Evolutionary conservation across 1,284 basidiomycete genomes (phyloP).

Genomic region (Pterulicium gracile): DNA sequence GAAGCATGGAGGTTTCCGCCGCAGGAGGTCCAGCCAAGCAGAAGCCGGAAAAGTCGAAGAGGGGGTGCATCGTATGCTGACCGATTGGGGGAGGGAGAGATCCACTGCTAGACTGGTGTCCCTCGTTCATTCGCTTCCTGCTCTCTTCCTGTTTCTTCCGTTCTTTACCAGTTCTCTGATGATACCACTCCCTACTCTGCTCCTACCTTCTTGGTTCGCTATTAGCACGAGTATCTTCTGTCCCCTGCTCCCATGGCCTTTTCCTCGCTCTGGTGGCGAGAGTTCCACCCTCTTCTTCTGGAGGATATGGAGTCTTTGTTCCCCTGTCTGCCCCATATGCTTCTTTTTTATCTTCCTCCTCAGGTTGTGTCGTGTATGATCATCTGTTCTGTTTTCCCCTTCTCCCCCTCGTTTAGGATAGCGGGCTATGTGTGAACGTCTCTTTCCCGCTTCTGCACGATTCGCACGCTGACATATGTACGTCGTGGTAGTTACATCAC

Average conservation of each 20-base stretch:
- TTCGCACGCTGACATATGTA: too few species aligned
- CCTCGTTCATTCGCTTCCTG: constrained; percentile 51
- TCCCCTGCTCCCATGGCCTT: constrained; percentile 12
- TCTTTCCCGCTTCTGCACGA: too few species aligned
- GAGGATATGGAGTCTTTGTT: constrained; percentile 15
- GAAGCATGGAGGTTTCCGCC: constrained; percentile 27
- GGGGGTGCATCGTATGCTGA: constrained; percentile 72
- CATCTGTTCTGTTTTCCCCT: constrained; percentile 18
- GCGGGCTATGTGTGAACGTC: too few species aligned
- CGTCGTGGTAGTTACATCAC: too few species aligned
- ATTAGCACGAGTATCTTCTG: constrained; percentile 10
- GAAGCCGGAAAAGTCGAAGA: constrained; percentile 36
- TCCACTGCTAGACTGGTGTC: constrained; percentile 44
- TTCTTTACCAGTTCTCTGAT: constrained; percentile 28
- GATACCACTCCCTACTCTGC: constrained; percentile 58
- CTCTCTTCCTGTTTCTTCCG: constrained; percentile 31
- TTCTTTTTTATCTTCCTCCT: constrained; percentile 5
- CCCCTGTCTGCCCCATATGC: constrained; percentile 14
- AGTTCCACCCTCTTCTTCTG: neutral
- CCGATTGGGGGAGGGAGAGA: constrained; percentile 28
- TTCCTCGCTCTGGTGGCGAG: neutral
- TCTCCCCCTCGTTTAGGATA: constrained; percentile 9
- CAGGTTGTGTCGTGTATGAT: constrained; percentile 5
- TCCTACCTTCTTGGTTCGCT: constrained; percentile 9
- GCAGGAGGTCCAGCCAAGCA: constrained; percentile 20